These are phyloP conservation scores for Pyrenochaeta sp. DNA, from an alignment of 2,329 filamentous ascomycete genomes.

Conservation along the genomic window DNA sequence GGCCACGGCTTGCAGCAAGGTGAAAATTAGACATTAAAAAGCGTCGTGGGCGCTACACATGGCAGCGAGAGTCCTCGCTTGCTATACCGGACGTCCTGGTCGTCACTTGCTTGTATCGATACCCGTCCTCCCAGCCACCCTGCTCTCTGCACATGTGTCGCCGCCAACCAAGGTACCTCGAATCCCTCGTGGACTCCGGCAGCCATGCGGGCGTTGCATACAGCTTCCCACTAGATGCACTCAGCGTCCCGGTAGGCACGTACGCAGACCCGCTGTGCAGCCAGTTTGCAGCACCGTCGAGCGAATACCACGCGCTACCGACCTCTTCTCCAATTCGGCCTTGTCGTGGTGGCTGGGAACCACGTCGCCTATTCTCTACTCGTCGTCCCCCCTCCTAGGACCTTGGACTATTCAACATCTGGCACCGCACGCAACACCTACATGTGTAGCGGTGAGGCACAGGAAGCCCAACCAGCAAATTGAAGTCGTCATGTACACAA, in stretches of 20 bases:
- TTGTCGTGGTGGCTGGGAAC: slow-evolving; percentile 9
- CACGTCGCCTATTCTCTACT: neutral
- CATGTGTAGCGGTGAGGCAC: neutral
- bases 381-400: neutral
- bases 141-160: slow-evolving; percentile 2
- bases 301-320: slow-evolving; percentile 2
- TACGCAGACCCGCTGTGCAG: slow-evolving; percentile 6
- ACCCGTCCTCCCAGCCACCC: slow-evolving; percentile 10
- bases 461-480: neutral
- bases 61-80: neutral
- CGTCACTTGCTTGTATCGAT: slow-evolving; percentile 5
- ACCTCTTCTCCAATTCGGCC: neutral
- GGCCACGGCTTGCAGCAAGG: neutral
- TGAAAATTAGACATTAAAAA: neutral
- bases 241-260: neutral
- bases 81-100: neutral
- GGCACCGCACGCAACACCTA: neutral
- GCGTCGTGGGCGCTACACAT: slow-evolving; percentile 2
- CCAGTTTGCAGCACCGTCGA: slow-evolving; percentile 12
- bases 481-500: slow-evolving; percentile 1
- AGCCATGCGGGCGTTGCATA: slow-evolving; percentile 9
- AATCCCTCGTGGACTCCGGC: slow-evolving; percentile 18
- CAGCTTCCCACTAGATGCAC: slow-evolving; percentile 4
- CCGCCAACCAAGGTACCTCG: slow-evolving; percentile 12
- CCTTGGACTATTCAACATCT: neutral